A percentile compares a stretch with the other conserved stretches of the same genome.
Evolutionary conservation across 768 basidiomycete genomes (phyloP).

Genomic region (Suillus bovinus): DNA sequence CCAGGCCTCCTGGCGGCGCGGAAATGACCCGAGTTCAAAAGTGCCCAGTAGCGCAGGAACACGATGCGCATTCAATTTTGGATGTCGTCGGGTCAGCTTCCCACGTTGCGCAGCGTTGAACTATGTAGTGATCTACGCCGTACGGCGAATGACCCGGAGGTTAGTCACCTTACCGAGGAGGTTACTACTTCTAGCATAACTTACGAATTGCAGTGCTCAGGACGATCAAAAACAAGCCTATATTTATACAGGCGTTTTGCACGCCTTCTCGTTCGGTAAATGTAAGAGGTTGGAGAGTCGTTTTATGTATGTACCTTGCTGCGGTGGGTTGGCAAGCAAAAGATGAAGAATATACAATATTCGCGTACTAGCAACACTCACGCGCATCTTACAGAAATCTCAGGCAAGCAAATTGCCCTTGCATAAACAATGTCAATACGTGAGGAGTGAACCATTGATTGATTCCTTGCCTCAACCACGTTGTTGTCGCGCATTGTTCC

Average conservation of each 20-base stretch:
- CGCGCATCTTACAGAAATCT: slow-evolving; percentile 28
- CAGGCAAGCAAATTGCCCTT: slow-evolving; percentile 22
- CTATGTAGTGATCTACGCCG: slow-evolving; percentile 13
- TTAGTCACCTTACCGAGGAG: slow-evolving; percentile 20
- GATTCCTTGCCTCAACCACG: slow-evolving; percentile 30
- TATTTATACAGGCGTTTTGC: slow-evolving; percentile 17
- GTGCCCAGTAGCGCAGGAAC: slow-evolving; percentile 17
- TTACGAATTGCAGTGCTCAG: slow-evolving; percentile 22
- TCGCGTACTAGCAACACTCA: slow-evolving; percentile 14
- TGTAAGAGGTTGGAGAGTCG: slow-evolving; percentile 24
- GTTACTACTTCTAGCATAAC: slow-evolving; percentile 15
- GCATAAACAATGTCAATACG: slow-evolving; percentile 32
- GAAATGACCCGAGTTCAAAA: slow-evolving; percentile 34
- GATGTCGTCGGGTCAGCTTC: slow-evolving; percentile 20
- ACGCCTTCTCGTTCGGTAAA: slow-evolving; percentile 15
- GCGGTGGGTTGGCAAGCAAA: slow-evolving; percentile 22
- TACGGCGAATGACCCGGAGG: slow-evolving; percentile 21
- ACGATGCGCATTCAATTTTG: slow-evolving; percentile 22
- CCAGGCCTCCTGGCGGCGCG: slow-evolving; percentile 27
- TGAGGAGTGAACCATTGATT: slow-evolving; percentile 37
- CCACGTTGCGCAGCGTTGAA: slow-evolving; percentile 28
- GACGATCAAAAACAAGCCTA: slow-evolving; percentile 19
- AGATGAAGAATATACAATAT: slow-evolving; percentile 26
- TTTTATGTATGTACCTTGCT: slow-evolving; percentile 27
- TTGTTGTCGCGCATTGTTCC: slow-evolving; percentile 30